Percentiles rank a stretch among this genome's conserved stretches.
phyloP scores from a whole-genome alignment of 23 red algal species.

The Gracilaria domingensis region DNA sequence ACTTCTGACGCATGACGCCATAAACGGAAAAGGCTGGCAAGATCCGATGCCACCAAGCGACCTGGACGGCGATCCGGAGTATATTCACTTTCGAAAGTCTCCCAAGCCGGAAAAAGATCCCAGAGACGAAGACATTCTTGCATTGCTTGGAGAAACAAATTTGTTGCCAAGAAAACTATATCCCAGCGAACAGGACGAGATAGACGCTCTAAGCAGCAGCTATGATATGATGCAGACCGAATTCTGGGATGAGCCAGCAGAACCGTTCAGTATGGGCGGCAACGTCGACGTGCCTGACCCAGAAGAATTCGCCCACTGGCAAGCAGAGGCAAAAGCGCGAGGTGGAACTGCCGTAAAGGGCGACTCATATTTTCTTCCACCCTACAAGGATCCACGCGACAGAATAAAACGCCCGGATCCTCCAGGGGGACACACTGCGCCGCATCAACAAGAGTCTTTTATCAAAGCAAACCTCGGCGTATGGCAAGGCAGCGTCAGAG shows the following conservation, averaged over 20 bases:
- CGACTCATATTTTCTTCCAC: conserved; percentile 36
- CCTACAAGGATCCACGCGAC: conserved; percentile 1
- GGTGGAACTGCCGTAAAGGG: conserved; percentile 30
- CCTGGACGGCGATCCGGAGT: conserved; percentile 22
- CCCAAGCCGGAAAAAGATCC: neutral
- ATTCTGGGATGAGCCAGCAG: neutral
- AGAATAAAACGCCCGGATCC: neutral
- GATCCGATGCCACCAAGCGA: conserved; percentile 54
- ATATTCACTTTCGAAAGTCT: conserved; percentile 24
- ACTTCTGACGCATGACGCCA: conserved; percentile 14
- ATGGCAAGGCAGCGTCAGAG: conserved; percentile 25
- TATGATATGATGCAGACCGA: conserved; percentile 35
- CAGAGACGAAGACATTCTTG: conserved; percentile 20
- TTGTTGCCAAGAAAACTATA: conserved; percentile 12
- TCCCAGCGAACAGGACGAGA: conserved; percentile 2
- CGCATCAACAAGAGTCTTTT: conserved; percentile 29
- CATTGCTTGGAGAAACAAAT: neutral
- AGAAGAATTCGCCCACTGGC: conserved; percentile 57
- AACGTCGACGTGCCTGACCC: conserved; percentile 35
- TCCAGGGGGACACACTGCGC: neutral
- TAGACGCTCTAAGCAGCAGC: conserved; percentile 16
- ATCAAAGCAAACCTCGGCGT: conserved; percentile 9
- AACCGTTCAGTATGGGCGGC: conserved; percentile 9
- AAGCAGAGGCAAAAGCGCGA: conserved; percentile 41
- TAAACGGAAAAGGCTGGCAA: conserved; percentile 39